Percentiles rank a stretch among this genome's conserved stretches.
Conservation (phyloP, 768 basidiomycete genomes). For the Lactifluus rugatus region DNA sequence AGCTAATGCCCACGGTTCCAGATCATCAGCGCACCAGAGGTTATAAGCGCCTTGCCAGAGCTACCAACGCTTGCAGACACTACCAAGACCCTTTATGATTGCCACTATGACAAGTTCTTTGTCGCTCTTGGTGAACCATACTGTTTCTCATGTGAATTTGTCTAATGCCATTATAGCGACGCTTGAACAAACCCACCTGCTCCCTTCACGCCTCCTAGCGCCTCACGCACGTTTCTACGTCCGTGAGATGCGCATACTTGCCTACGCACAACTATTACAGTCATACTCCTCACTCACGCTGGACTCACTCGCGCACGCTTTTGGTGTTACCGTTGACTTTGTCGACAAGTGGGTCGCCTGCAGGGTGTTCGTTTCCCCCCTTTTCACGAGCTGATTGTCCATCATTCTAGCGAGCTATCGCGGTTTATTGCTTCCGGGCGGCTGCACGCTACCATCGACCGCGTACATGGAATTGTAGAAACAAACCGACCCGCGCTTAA, state of each 20-base stretch:
- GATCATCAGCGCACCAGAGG: constrained; percentile 83
- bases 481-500: constrained; percentile 72
- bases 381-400: background rate
- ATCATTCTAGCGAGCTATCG: constrained; percentile 62
- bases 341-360: constrained; percentile 61
- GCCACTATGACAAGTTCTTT: constrained; percentile 93
- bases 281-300: constrained; percentile 84
- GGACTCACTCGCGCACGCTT: constrained; percentile 74
- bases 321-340: constrained; percentile 83
- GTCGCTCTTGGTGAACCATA: constrained; percentile 59
- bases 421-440: constrained; percentile 85
- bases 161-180: constrained; percentile 42
- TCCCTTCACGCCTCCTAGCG: constrained; percentile 78
- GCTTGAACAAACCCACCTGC: constrained; percentile 77
- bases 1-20: constrained; percentile 24
- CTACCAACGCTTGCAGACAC: constrained; percentile 75
- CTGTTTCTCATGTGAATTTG: background rate
- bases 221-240: constrained; percentile 86
- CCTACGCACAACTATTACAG: constrained; percentile 87
- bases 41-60: constrained; percentile 74
- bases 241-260: constrained; percentile 92
- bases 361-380: background rate
- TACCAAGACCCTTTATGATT: constrained; percentile 81
- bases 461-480: constrained; percentile 89
- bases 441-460: constrained; percentile 84